These are phyloP conservation scores for Aureobasidium melanogenum DNA, from an alignment of 2,329 filamentous ascomycete genomes.

Conservation along the genomic window DNA sequence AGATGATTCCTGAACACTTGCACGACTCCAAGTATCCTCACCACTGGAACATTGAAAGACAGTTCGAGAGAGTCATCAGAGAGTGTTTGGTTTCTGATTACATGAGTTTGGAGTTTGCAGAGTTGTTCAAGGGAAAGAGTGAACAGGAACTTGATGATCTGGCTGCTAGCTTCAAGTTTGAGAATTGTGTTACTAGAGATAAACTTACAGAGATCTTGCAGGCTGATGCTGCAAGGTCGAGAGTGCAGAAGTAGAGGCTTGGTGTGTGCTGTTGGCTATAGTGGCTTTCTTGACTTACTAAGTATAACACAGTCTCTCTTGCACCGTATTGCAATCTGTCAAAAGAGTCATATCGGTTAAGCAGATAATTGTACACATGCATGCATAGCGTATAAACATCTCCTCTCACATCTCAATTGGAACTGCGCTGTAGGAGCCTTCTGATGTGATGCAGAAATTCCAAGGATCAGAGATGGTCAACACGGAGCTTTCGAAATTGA, in stretches of 20 bases:
- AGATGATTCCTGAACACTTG: conserved; percentile 36
- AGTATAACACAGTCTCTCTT: no score
- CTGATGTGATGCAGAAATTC: no score
- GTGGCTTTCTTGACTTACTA: no score
- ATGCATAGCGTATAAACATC: no score
- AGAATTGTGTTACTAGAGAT: conserved; percentile 45
- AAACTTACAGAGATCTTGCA: conserved; percentile 44
- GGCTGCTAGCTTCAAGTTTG: conserved; percentile 45
- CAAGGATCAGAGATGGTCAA: no score
- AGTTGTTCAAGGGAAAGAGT: conserved; percentile 44
- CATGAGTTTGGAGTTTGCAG: conserved; percentile 45
- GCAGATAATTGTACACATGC: no score
- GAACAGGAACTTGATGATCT: conserved; percentile 47
- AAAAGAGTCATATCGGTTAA: no score
- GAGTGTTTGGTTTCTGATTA: conserved; percentile 15
- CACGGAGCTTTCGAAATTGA: no score
- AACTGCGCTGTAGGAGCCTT: no score
- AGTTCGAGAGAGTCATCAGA: conserved; percentile 13
- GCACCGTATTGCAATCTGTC: no score
- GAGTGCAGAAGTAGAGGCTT: neutral
- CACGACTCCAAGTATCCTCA: conserved; percentile 14
- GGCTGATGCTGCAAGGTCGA: conserved; percentile 29
- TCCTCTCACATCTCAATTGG: no score
- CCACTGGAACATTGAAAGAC: conserved; percentile 14
- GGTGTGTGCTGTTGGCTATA: no score